phyloP scores from a whole-genome alignment of 1,284 basidiomycete species.

The Cryptococcus neoformans region DNA sequence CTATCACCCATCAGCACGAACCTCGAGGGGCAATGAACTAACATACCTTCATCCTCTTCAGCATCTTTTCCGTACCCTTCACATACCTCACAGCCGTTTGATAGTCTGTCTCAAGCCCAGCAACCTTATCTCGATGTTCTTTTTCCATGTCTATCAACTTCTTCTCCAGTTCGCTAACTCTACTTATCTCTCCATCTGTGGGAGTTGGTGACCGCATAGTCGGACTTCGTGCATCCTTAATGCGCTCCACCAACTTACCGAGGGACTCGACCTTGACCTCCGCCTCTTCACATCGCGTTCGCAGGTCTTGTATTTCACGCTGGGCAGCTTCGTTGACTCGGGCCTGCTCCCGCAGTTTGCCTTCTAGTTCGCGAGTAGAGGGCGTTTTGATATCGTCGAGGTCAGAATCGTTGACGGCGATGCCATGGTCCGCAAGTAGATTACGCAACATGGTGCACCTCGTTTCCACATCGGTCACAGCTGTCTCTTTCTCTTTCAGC shows the following conservation, averaged over 20 bases:
- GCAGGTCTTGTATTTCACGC: constrained; percentile 52
- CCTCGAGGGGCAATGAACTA: neutral
- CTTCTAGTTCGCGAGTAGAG: constrained; percentile 62
- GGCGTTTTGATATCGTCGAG: constrained; percentile 40
- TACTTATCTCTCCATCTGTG: constrained; percentile 51
- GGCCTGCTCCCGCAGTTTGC: constrained; percentile 65
- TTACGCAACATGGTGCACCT: constrained; percentile 78
- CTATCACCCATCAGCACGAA: constrained; percentile 15
- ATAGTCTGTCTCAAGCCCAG: constrained; percentile 90
- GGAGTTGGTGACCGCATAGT: constrained; percentile 41
- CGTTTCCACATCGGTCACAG: constrained; percentile 68
- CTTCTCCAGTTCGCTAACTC: constrained; percentile 56
- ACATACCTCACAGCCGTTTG: constrained; percentile 54
- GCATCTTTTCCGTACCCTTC: constrained; percentile 98
- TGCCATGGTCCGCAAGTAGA: constrained; percentile 82
- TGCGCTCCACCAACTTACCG: constrained; percentile 63
- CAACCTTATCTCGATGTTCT: constrained; percentile 60
- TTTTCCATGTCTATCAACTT: constrained; percentile 76
- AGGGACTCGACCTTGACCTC: constrained; percentile 66
- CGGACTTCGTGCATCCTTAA: constrained; percentile 53
- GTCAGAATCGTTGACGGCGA: constrained; percentile 69
- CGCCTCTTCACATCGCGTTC: constrained; percentile 64
- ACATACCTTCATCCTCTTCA: constrained; percentile 82
- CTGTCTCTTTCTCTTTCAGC: constrained; percentile 63
- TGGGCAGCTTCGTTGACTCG: constrained; percentile 63